A percentile compares a stretch with the other conserved stretches of the same genome.
phyloP scores from a whole-genome alignment of 208 protist genomes.

The Acanthamoeba castellanii region DNA sequence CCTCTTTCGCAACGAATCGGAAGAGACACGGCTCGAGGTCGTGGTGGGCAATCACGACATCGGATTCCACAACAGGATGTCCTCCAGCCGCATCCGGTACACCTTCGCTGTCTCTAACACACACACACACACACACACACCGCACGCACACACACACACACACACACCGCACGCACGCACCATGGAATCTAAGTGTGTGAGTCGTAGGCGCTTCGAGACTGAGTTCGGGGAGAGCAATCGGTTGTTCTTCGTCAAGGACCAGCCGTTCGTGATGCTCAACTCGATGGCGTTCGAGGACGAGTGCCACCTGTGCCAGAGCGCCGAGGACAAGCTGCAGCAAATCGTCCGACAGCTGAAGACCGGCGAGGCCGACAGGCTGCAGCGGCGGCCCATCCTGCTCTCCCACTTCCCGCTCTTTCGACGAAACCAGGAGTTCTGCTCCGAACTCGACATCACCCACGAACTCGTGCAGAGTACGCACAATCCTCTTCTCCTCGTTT shows the following conservation, averaged over 20 bases:
- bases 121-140: too few species aligned
- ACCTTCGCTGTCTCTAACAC: not conserved
- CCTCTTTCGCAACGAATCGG: not conserved
- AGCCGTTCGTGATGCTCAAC: slow-evolving; percentile 68
- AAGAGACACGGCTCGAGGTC: not conserved
- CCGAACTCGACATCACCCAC: slow-evolving; percentile 10
- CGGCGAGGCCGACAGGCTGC: not conserved
- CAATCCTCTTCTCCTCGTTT: not conserved
- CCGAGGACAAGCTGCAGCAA: not conserved
- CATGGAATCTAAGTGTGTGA: too few species aligned
- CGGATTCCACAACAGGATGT: slow-evolving; percentile 64
- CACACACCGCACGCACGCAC: too few species aligned
- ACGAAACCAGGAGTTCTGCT: not conserved
- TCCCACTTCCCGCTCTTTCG: slow-evolving; percentile 58
- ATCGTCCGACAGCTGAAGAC: slow-evolving; percentile 25
- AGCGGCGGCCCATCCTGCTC: slow-evolving; percentile 36
- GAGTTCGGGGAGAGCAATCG: slow-evolving; percentile 49
- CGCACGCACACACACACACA: too few species aligned
- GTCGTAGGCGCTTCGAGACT: slow-evolving; percentile 10
- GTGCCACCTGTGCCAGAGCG: not conserved
- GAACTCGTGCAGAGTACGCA: slow-evolving; percentile 20
- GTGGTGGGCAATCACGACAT: slow-evolving; percentile 72
- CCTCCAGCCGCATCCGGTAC: not conserved
- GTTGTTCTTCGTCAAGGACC: slow-evolving; percentile 49
- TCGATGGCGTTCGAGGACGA: slow-evolving; percentile 73